Percentiles rank a stretch among this genome's conserved stretches.
Conservation (phyloP, 2,329 filamentous ascomycete species). For the Dactylellina leptospora region DNA sequence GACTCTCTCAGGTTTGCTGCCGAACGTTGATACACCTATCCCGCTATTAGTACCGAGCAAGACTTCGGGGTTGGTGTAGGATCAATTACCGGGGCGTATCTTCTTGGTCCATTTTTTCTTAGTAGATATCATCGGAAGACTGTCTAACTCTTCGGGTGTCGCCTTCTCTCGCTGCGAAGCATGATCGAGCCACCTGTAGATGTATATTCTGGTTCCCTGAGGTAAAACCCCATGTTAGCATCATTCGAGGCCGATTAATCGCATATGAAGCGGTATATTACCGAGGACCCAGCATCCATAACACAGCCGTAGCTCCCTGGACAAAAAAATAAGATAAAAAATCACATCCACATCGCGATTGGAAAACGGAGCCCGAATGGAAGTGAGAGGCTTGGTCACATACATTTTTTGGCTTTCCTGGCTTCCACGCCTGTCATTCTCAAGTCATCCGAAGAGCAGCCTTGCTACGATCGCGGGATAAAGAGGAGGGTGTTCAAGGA, state of each 20-base stretch:
- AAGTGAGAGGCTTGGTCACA: background rate
- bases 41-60: no score
- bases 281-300: conserved; percentile 94
- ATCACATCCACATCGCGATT: background rate
- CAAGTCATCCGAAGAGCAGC: conserved; percentile 13
- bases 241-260: conserved; percentile 13
- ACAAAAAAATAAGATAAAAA: background rate
- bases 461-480: no score
- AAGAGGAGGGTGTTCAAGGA: no score
- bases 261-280: conserved; percentile 58
- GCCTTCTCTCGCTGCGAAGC: conserved; percentile 72
- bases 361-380: no score
- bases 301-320: conserved; percentile 79
- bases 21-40: conserved; percentile 82
- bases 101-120: conserved; percentile 92
- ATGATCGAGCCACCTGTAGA: conserved; percentile 91
- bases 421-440: conserved; percentile 7
- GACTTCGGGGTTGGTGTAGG: background rate
- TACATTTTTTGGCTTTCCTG: conserved; percentile 34
- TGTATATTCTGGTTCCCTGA: conserved; percentile 83
- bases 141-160: conserved; percentile 69
- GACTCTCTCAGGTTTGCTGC: conserved; percentile 76
- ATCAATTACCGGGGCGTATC: conserved; percentile 77
- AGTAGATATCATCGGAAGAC: conserved; percentile 80
- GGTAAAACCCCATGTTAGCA: no score